Base-by-base conservation (phyloP, 306 rosid genomes). In the Quercus robur region DNA sequence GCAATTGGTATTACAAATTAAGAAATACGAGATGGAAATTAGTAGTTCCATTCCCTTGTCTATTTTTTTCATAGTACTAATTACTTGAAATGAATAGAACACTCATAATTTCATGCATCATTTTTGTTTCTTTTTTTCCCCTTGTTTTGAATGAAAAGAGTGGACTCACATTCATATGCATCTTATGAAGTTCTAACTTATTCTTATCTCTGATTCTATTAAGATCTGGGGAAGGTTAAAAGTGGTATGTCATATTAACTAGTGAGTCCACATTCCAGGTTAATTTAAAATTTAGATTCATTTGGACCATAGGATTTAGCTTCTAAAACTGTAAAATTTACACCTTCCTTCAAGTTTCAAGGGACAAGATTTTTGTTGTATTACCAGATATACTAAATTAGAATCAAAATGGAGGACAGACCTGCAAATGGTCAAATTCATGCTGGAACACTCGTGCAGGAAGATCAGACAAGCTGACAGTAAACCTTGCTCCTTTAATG, bases 401-500 rank as follows among this genome's bases (percentile, higher is more conserved):
- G 75, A 68, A 56, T 26, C n/a, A 56, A 56, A 79, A 71, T 33
- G 49, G 83, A 80, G 71, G 76, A 52, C 70, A 56, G 63, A 93
- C 99, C 95, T 90, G 88, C 85, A 95, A 81, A 87, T 95, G 99
- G 80, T 95, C 98, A 80, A 87, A 95, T 78, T 95, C 99, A 77
- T 95, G 99, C 88, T 93, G 99, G 85, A 95, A 95, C 26, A 95
- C 86, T 54, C 99, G 86, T 18, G 99, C 98, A 74, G 94, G 95
- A 86, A 95, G 98, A 31, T 70, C 97, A 0, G 97, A 89, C 75
- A 93, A 80, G 84, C 76, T 86, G 78, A 95, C 74, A 5, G 90
- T 76, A 83, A 93, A 95, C 81, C 86, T 85, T 15, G 83, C 80
- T 56, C 99, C 98, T 13, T 70, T 91, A 70, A 90, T 58, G 78